A percentile compares a stretch with the other conserved stretches of the same genome.
Evolutionary conservation across 2,329 filamentous ascomycete genomes (phyloP).

Genomic region (Clonostachys sp.): DNA sequence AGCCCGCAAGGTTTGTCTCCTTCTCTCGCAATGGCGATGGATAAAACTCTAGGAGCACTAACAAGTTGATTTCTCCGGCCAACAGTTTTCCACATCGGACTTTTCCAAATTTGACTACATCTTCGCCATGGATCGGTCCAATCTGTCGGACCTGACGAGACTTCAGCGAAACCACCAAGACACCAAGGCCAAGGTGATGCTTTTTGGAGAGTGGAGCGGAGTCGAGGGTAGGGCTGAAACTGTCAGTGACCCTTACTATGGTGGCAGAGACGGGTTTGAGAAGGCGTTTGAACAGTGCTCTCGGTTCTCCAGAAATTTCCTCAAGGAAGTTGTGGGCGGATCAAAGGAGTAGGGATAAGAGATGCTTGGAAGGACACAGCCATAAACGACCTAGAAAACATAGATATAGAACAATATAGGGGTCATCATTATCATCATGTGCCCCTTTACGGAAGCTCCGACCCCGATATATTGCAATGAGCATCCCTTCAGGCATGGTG

Average conservation of each 20-base stretch:
- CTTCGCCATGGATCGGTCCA: slow-evolving; percentile 87
- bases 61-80: too few relatives aligned
- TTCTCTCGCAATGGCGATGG: not conserved
- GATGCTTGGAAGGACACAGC: not conserved
- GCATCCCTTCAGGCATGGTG: too few relatives aligned
- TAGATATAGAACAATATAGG: too few relatives aligned
- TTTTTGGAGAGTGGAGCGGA: slow-evolving; percentile 82
- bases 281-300: slow-evolving; percentile 80
- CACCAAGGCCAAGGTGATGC: slow-evolving; percentile 61
- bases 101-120: slow-evolving; percentile 89
- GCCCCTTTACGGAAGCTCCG: too few relatives aligned
- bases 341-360: slow-evolving; percentile 3
- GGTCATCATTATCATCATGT: too few relatives aligned
- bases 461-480: too few relatives aligned
- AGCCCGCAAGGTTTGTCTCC: slow-evolving; percentile 62
- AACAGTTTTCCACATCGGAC: slow-evolving; percentile 52
- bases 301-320: slow-evolving; percentile 72
- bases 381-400: too few relatives aligned
- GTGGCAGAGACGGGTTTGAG: slow-evolving; percentile 75
- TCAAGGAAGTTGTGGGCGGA: slow-evolving; percentile 47
- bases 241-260: slow-evolving; percentile 89
- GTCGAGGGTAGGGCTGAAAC: slow-evolving; percentile 59
- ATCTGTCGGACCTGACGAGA: slow-evolving; percentile 66
- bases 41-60: not conserved
- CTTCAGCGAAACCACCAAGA: slow-evolving; percentile 54